Base-by-base conservation (phyloP, 495 filamentous ascomycete species). In the Neurospora hispaniola region DNA sequence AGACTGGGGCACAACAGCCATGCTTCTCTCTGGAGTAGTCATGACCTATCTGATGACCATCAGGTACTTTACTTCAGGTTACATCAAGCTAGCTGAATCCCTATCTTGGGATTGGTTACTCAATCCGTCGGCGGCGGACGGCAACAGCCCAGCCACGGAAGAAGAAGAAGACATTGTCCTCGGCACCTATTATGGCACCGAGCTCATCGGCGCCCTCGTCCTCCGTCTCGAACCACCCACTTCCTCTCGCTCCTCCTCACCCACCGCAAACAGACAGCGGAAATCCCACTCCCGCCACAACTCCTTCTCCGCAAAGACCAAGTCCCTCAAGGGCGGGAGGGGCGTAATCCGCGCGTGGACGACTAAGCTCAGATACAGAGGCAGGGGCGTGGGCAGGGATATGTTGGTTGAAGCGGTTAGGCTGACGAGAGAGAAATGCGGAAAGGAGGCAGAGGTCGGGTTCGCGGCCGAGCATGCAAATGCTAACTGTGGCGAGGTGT, bases 321-420 rank as follows among this genome's bases (percentile, higher is more conserved):
- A 66, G 0, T 16, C 12, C 0, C 75, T 79, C 23, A 77, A 75
- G 44, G 88, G 83, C 11, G 87, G 84, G 39, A 79, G 80, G 70
- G 86, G 84, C 5, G 80, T 92, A 20, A 89, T 95, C 68, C 84
- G 90, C 31, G 93, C 91, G 1, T 94, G 93, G 92, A 92, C 93
- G 4, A 91, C 93, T 0, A 84, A 86, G 78, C 73, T 88, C 73
- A 83, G 80, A 74, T 94, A 92, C 78, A 85, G 94, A 14, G 81
- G 87, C 6, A 84, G 84, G 70, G 93, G 93, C 0, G 80, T 96
- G 9, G 94, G 93, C 5, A 82, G 76, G 18, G 89, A 86, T 35
- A 81, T 97, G 78, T 80, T 96, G 71, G 86, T 90, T 71, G 87
- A 90, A 74, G 91, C 89, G 4, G 88, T 92, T 1, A 81, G 80